Percentiles rank a stretch among this genome's conserved stretches.
Evolutionary conservation across 768 basidiomycete genomes (phyloP).

Genomic region (Hortiboletus flavorubellus): DNA sequence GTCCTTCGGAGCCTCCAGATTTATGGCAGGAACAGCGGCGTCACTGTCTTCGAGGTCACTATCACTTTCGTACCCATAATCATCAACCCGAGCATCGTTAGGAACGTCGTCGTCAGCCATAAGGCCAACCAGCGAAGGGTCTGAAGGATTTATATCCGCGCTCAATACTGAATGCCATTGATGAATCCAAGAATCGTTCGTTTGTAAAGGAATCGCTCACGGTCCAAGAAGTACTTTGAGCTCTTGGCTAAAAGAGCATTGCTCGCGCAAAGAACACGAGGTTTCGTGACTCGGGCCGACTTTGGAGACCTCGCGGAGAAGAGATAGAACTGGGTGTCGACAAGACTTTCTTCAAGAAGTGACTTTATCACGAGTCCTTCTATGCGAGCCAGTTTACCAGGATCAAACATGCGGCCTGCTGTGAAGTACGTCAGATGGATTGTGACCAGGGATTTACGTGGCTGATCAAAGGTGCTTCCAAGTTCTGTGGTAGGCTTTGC

Average conservation of each 20-base stretch:
- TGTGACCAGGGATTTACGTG: constrained; percentile 10
- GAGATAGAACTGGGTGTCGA: constrained; percentile 32
- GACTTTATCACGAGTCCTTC: constrained; percentile 21
- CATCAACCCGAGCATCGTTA: constrained; percentile 5
- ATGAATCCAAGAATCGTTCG: not conserved
- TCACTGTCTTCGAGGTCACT: constrained; percentile 34
- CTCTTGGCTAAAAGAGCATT: constrained; percentile 23
- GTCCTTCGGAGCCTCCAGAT: not conserved
- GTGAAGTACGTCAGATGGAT: not conserved
- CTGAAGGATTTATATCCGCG: constrained; percentile 8
- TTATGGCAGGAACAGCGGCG: not conserved
- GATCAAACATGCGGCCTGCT: constrained; percentile 4
- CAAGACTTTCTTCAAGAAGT: constrained; percentile 3
- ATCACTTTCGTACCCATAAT: constrained; percentile 34
- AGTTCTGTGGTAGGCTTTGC: constrained; percentile 28
- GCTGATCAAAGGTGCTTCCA: constrained; percentile 21
- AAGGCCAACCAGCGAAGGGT: constrained; percentile 15
- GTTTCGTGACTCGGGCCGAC: constrained; percentile 11
- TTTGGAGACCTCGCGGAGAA: constrained; percentile 21
- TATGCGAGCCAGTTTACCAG: constrained; percentile 8
- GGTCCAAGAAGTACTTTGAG: constrained; percentile 28
- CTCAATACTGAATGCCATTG: constrained; percentile 9
- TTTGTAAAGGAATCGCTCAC: constrained; percentile 11
- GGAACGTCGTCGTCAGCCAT: constrained; percentile 9
- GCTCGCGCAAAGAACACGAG: constrained; percentile 28